Conservation (phyloP, 1,139 yeast genomes). For the Kurtzmaniella natalensis region DNA sequence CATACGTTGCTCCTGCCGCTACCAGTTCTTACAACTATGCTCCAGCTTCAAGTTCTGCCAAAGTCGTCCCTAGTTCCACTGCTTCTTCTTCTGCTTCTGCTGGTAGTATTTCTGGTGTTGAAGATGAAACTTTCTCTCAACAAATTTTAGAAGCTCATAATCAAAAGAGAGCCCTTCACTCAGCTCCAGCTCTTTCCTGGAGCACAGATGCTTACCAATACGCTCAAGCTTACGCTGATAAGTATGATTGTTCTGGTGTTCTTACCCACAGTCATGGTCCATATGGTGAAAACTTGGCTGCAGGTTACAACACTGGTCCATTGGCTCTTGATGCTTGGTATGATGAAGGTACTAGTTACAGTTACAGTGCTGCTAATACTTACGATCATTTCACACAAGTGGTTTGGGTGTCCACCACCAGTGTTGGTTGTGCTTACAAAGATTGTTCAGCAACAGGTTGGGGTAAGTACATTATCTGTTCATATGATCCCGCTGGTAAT, state of each 20-base stretch:
- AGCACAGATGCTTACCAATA: slow-evolving; percentile 51
- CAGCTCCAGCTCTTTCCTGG: slow-evolving; percentile 62
- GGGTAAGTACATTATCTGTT: slow-evolving; percentile 46
- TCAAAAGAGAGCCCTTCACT: slow-evolving; percentile 60
- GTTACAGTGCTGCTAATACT: slow-evolving; percentile 34
- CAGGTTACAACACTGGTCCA: slow-evolving; percentile 52
- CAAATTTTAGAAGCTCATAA: slow-evolving; percentile 60
- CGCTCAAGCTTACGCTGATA: slow-evolving; percentile 65
- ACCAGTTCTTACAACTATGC: slow-evolving; percentile 5
- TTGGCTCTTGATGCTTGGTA: slow-evolving; percentile 83
- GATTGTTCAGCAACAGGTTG: slow-evolving; percentile 39
- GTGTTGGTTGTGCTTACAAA: slow-evolving; percentile 64
- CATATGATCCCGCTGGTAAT: slow-evolving; percentile 46
- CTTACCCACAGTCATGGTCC: slow-evolving; percentile 72
- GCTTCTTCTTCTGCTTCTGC: slow-evolving; percentile 8
- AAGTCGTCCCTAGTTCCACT: slow-evolving; percentile 7
- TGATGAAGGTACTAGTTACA: slow-evolving; percentile 58
- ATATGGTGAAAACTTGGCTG: slow-evolving; percentile 86
- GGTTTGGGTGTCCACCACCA: slow-evolving; percentile 68
- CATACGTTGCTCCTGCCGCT: slow-evolving; percentile 6
- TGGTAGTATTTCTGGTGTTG: slow-evolving; percentile 14
- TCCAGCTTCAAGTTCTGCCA: slow-evolving; percentile 5
- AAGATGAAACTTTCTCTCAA: slow-evolving; percentile 30
- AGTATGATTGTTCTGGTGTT: slow-evolving; percentile 63
- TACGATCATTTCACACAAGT: slow-evolving; percentile 81